Percentiles rank a stretch among this genome's conserved stretches.
These are phyloP conservation scores for Penicillium maclennaniae DNA, from an alignment of 495 filamentous ascomycete species.

Conservation along the genomic window DNA sequence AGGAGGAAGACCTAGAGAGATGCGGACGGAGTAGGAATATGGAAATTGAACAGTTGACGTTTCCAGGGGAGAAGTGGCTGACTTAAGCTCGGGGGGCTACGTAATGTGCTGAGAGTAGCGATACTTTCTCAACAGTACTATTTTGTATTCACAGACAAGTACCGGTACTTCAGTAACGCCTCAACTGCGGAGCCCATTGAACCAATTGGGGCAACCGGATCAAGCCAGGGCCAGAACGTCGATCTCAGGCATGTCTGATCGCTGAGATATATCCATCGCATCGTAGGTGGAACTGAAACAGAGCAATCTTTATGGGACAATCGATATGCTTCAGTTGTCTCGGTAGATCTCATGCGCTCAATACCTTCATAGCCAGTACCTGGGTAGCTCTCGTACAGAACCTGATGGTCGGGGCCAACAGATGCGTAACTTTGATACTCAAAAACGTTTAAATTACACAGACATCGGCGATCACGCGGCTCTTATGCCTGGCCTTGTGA, in stretches of 20 bases:
- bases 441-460: not conserved
- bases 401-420: too few species aligned
- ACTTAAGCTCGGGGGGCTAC: slow-evolving; percentile 19
- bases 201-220: slow-evolving; percentile 20
- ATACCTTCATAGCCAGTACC: too few species aligned
- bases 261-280: not conserved
- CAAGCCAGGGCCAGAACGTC: slow-evolving; percentile 22
- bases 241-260: slow-evolving; percentile 1
- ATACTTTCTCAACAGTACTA: not conserved
- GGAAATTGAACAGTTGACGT: slow-evolving; percentile 17
- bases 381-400: too few species aligned
- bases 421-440: not conserved
- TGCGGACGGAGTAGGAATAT: slow-evolving; percentile 1
- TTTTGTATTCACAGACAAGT: not conserved
- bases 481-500: not conserved
- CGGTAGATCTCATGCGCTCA: too few species aligned
- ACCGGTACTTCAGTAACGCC: slow-evolving; percentile 5
- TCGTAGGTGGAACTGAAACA: not conserved
- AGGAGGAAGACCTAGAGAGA: not conserved
- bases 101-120: not conserved
- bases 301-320: not conserved
- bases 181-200: not conserved
- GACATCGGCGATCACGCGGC: not conserved
- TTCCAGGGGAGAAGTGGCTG: slow-evolving; percentile 27
- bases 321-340: too few species aligned